A percentile compares a stretch with the other conserved stretches of the same genome.
Conservation (phyloP, 139 green algal species). For the Dunaliella primolecta region DNA sequence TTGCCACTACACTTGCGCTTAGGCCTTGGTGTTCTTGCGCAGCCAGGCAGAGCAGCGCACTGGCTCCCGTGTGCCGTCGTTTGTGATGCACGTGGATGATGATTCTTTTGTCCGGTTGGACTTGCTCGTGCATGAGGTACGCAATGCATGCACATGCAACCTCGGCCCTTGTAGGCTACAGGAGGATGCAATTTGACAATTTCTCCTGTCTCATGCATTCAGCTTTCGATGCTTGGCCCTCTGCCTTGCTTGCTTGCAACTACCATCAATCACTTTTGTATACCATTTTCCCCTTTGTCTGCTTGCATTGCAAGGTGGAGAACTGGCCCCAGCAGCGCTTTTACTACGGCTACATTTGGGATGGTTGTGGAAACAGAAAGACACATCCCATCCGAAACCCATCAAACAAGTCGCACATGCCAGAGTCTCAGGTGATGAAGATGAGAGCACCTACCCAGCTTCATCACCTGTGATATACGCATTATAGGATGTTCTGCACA, state of each 20-base stretch:
- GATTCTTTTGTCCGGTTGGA: conserved; percentile 64
- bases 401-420: conserved; percentile 66
- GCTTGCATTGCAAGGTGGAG: too few relatives aligned
- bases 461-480: too few relatives aligned
- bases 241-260: too few relatives aligned
- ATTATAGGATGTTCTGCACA: too few relatives aligned
- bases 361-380: conserved; percentile 37
- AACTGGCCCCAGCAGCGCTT: conserved; percentile 35
- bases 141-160: too few relatives aligned
- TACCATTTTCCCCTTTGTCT: too few relatives aligned
- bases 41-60: neutral
- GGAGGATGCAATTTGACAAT: too few relatives aligned
- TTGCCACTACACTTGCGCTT: too few relatives aligned
- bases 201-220: too few relatives aligned
- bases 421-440: conserved; percentile 41
- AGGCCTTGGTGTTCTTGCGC: conserved; percentile 1
- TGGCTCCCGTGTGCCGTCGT: conserved; percentile 12
- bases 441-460: neutral
- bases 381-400: conserved; percentile 58
- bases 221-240: too few relatives aligned
- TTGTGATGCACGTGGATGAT: conserved; percentile 64
- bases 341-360: conserved; percentile 71
- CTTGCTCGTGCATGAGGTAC: conserved; percentile 38
- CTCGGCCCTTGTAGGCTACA: too few relatives aligned
- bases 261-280: too few relatives aligned